These are phyloP conservation scores for Syzygium aromaticum DNA, from an alignment of 345 rosid genomes.

Conservation along the genomic window DNA sequence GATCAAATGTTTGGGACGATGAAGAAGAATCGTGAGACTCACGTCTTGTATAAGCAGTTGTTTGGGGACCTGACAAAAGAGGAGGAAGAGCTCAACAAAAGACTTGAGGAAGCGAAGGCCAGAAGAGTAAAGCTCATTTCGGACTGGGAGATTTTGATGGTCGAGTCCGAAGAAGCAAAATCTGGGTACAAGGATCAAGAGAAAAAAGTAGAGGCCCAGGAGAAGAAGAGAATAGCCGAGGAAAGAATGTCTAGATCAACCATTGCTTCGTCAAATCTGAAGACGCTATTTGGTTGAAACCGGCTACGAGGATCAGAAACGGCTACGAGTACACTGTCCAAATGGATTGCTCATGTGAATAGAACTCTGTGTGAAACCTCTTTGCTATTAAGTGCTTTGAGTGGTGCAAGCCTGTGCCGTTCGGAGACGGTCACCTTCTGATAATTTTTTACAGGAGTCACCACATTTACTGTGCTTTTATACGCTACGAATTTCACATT, in stretches of 20 bases:
- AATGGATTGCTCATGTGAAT: neutral
- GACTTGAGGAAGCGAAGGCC: neutral
- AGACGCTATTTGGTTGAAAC: neutral
- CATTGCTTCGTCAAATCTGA: constrained; percentile 6
- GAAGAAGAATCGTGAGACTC: constrained; percentile 1
- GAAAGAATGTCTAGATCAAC: constrained; percentile 6
- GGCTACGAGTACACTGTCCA: neutral
- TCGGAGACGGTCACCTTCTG: neutral
- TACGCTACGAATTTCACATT: neutral
- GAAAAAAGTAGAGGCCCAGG: constrained; percentile 1
- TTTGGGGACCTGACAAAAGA: neutral
- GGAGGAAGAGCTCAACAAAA: neutral
- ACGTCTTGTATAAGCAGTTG: neutral
- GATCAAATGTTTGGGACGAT: constrained; percentile 1
- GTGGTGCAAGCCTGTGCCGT: neutral
- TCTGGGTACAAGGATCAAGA: neutral
- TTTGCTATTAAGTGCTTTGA: neutral
- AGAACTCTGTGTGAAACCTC: neutral
- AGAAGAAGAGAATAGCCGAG: constrained; percentile 5
- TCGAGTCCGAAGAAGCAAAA: neutral
- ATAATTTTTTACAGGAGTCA: neutral
- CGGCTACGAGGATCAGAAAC: neutral
- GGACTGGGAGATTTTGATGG: constrained; percentile 5
- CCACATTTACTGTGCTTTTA: neutral
- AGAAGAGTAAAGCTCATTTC: neutral